Evolutionary conservation across 495 filamentous ascomycete species (phyloP), one percentile per base, ranked within the genome.

Genomic region (Penicillium manginii): DNA sequence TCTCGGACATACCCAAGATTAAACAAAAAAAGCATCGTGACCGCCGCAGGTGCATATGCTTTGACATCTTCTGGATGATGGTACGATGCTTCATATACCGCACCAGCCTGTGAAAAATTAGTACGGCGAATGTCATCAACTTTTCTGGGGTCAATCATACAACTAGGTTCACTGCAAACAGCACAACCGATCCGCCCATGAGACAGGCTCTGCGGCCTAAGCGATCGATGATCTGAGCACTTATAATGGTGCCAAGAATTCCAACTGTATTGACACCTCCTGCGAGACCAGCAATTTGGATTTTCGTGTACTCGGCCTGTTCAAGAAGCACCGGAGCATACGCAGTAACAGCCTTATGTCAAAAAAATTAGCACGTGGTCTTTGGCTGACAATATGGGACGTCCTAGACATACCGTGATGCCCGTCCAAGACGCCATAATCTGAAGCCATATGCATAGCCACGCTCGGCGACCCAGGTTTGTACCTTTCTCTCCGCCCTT

Each of bases 261-360:
- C 82, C 79, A 52, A 83, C 71, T 11, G 80, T 82, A 63, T 84
- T 83, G 19, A 84, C 60, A 31, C 78, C 81, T 9, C 82, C 82
- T 5, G 81, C 73, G 5, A 84, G 72, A 42, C 81, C 80, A 48
- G 77, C 78, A 23, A 80, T 77, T 42, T 75, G 74, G 39, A 79
- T 60, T n/a, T 65, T 50, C 54, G 73, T 77, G 59, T 76, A 76
- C 9, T 78, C 74, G 29, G 78, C 78, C 33, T 77, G 72, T n/a
- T 69, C 46, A 18, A 81, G 67, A 6, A 80, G 65, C 45, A 66
- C 58, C n/a, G 74, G 66, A 21, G 78, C 70, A 56, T 80, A 77
- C 18, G 78, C 73, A 6, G 73, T 77, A 22, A 82, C 63, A 11
- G 71, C 73, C 73, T 75, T 37, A n/a, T 7, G 17, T 43, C 15